Conservation (phyloP, 2,329 filamentous ascomycete genomes). For the Sporothrix curviconia region DNA sequence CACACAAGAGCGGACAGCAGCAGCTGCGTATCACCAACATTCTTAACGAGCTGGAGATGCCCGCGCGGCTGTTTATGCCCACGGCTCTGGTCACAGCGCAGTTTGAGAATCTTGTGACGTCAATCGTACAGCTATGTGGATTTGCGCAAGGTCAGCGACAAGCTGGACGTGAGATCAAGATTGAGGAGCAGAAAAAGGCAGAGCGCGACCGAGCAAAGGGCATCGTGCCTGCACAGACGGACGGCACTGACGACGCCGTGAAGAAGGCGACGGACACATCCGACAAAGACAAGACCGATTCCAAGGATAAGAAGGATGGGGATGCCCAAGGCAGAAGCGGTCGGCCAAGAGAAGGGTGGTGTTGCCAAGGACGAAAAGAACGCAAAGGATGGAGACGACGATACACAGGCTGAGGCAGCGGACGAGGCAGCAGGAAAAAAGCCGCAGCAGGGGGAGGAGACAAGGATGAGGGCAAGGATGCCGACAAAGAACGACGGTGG, state of each 20-base stretch:
- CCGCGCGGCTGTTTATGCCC: constrained; percentile 64
- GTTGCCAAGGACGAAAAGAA: background rate
- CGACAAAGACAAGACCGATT: background rate
- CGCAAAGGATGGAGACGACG: background rate
- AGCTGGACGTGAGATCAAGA: constrained; percentile 64
- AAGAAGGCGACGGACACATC: background rate
- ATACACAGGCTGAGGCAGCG: background rate
- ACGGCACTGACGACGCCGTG: constrained; percentile 18
- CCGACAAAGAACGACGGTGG: constrained; percentile 17
- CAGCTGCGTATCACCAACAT: constrained; percentile 68
- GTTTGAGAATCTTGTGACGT: constrained; percentile 64
- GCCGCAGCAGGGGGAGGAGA: background rate
- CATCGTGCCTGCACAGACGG: constrained; percentile 12
- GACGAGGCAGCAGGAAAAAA: background rate
- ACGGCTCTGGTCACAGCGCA: constrained; percentile 64
- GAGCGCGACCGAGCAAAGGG: constrained; percentile 40
- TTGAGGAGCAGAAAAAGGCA: constrained; percentile 51
- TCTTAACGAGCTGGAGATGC: constrained; percentile 65
- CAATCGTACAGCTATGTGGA: constrained; percentile 65
- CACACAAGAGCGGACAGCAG: constrained; percentile 69
- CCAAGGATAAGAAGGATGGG: background rate
- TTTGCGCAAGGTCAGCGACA: constrained; percentile 66
- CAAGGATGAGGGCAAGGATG: constrained; percentile 13
- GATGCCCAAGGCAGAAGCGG: constrained; percentile 9
- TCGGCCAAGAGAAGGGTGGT: no score